Base-by-base conservation (phyloP, 805 yeast species). In the Wickerhamiella sorbophila region DNA sequence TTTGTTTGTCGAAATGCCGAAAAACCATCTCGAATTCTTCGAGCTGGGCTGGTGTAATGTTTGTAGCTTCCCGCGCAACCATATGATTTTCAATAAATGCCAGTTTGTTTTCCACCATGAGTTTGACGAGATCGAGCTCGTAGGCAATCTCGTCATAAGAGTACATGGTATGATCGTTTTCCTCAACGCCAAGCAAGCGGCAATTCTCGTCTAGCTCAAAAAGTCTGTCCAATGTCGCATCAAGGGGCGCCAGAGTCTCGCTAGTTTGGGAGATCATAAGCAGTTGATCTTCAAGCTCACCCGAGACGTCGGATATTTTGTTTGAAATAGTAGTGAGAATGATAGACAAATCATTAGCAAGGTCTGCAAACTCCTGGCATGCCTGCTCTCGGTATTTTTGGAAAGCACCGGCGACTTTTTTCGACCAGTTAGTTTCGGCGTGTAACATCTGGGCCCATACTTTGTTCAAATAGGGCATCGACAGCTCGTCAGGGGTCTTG, bases 11-110 rank as follows among this genome's bases (percentile, higher is more conserved):
- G 43, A 65, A 65, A 44, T 61, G 63, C 9, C 68, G 52, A 46
- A 71, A 71, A 14, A 67, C 62, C 4, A 64, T 51, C 46, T 66
- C 70, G 48, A 66, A 66, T 41, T 68, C 70, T 35, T 62, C 68
- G 17, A 63, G 46, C 40, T 64, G 66, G 20, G 54, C 53, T 1
- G 65, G 61, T 5, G 65, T 56, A 35, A 63, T 42, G 37, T 54
- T 59, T 26, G 58, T 55, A 54, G 58, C 51, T 38, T 50, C 47
- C 8, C 61, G 51, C 3, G 63, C 62, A 10, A 66, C 58, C 40
- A 62, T 55, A 46, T 69, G 71, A 38, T 54, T 52, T 42, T 69
- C 70, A 17, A 69, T 57, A 48, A 68, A 67, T 32, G 63, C 54
- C 35, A 67, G 54, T 42, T 65, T 65, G 45, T 63, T 65, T 18